Base-by-base conservation (phyloP, 305 asterid genomes). In the Rubia balearica region DNA sequence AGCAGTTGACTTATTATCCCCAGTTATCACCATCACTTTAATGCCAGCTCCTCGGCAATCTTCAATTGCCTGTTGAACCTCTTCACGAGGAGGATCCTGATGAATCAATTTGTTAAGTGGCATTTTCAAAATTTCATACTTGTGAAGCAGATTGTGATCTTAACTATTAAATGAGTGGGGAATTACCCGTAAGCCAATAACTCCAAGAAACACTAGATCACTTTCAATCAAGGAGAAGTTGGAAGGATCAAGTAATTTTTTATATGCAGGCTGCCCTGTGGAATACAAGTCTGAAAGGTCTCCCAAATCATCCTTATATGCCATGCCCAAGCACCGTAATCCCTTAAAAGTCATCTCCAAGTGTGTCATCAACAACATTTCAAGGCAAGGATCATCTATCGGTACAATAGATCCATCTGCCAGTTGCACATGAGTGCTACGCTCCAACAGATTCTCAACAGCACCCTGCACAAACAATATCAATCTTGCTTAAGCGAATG, bases 1-100 rank as follows among this genome's bases (percentile, higher is more conserved):
- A 7, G 97, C 97, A 17, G 98, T 93, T 60, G 89, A 86, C 84
- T 93, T 93, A 75, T 93, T 89, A 80, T 93, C 98, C 61, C 98
- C 98, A 3, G 98, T 93, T 78, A 93, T 89, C 73, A 93, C 98
- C 89, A 90, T 86, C 13, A 93, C 97, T 67, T 82, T 81, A 65
- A 93, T 93, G 70, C 98, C 96, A 13, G 98, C 98, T 74, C 77
- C 88, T 71, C 86, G 81, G 75, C 98, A 93, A 59, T 86, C 96
- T 67, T 89, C 89, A 27, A 92, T 77, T 67, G 98, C 93, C 72
- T 59, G 78, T 62, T 72, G 79, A 76, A 93, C 96, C 85, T 90
- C 98, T 75, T 86, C 92, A 11, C 96, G 97, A 48, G 98, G 98
- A 75, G 98, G 98, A 73, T 93, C 97, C 98, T 92, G 87, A 75